Evolutionary conservation across 805 yeast species (phyloP).

Genomic region (Tanozyma kutaoensis): DNA sequence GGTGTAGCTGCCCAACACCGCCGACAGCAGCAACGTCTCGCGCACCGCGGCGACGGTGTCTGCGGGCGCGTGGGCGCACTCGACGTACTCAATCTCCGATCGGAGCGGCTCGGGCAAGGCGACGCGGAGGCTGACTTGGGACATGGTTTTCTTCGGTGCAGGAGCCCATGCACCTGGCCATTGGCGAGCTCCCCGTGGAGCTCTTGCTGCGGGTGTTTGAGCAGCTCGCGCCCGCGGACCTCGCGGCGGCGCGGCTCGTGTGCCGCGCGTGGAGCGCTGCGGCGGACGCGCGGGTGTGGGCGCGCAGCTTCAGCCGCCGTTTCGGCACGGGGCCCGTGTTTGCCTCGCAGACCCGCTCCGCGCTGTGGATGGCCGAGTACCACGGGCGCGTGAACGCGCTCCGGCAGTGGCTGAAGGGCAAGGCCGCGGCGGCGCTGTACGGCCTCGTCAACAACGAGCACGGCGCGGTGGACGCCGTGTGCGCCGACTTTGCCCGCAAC

Average conservation of each 20-base stretch:
- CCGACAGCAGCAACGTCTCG: constrained; percentile 43
- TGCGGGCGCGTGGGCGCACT: constrained; percentile 16
- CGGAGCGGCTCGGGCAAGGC: constrained; percentile 7
- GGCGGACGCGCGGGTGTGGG: constrained; percentile 35
- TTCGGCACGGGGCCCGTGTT: constrained; percentile 24
- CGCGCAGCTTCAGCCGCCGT: constrained; percentile 24
- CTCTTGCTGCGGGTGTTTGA: constrained; percentile 31
- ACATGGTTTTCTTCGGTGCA: constrained; percentile 7
- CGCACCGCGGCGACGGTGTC: constrained; percentile 46
- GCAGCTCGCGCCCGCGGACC: constrained; percentile 30
- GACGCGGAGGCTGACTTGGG: constrained; percentile 10
- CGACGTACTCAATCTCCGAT: constrained; percentile 9
- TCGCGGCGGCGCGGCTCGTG: constrained; percentile 27
- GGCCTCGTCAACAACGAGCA: constrained; percentile 16
- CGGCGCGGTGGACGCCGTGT: constrained; percentile 9
- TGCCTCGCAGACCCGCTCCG: constrained; percentile 30
- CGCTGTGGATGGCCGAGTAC: constrained; percentile 35
- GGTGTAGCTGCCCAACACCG: constrained; percentile 47
- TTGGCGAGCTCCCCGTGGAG: constrained; percentile 33
- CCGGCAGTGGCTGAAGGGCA: constrained; percentile 27
- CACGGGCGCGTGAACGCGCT: constrained; percentile 20
- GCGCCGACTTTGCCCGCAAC: constrained; percentile 13
- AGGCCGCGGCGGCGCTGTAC: constrained; percentile 13
- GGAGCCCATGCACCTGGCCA: no score
- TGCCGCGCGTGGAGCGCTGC: constrained; percentile 37